Conservation (phyloP, 73 alveolate species). For the Breviolum minutum region DNA sequence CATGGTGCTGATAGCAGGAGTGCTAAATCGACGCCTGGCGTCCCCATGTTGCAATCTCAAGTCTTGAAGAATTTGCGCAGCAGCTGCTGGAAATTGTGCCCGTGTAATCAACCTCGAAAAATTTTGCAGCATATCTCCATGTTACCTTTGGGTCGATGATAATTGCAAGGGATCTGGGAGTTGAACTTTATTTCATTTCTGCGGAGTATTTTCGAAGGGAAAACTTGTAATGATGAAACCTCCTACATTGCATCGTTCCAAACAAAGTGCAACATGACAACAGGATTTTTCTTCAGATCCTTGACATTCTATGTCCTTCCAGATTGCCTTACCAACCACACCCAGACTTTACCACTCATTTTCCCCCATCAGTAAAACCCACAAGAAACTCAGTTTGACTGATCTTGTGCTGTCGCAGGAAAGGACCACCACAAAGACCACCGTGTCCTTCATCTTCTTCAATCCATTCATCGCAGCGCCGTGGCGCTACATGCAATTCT, state of each 20-base stretch:
- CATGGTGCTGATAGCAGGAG: conserved; percentile 26
- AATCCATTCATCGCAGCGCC: not conserved
- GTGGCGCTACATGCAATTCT: not conserved
- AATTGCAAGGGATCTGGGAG: no score
- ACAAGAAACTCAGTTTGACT: conserved; percentile 2
- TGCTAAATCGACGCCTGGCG: not conserved
- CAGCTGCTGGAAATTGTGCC: conserved; percentile 25
- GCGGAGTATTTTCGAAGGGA: no score
- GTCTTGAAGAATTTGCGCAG: conserved; percentile 23
- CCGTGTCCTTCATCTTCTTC: not conserved
- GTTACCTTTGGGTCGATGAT: no score
- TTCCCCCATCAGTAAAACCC: no score
- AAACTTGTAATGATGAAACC: no score
- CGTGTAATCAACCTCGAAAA: conserved; percentile 10
- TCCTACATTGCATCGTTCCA: conserved; percentile 68
- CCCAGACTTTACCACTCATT: not conserved
- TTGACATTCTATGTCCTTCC: not conserved
- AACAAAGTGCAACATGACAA: conserved; percentile 10
- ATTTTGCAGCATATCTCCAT: no score
- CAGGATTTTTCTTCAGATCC: not conserved
- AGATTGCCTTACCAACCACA: not conserved
- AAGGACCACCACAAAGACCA: conserved; percentile 26
- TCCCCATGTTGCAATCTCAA: conserved; percentile 3
- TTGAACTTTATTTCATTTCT: no score
- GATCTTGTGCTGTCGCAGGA: conserved; percentile 26